phyloP scores from a whole-genome alignment of 345 rosid species.

The Euphorbia tirucalli region DNA sequence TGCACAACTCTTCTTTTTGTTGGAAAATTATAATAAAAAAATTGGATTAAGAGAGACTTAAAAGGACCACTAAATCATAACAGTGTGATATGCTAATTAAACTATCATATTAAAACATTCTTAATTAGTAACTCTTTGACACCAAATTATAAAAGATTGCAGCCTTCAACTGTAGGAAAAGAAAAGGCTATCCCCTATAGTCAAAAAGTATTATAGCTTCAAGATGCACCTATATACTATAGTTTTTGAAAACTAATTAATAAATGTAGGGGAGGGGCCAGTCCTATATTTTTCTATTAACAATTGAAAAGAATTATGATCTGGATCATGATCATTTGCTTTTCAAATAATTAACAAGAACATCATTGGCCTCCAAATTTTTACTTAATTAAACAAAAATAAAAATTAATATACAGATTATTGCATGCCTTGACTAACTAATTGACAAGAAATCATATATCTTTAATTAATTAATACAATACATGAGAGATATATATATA shows the following conservation, averaged over 20 bases:
- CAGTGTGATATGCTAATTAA: slow-evolving; percentile 51
- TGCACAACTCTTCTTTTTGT: background rate
- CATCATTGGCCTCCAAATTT: too few relatives aligned
- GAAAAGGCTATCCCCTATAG: slow-evolving; percentile 38
- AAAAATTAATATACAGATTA: too few relatives aligned
- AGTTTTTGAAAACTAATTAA: background rate
- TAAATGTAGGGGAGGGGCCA: too few relatives aligned
- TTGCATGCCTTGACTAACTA: too few relatives aligned
- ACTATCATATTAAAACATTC: slow-evolving; percentile 25
- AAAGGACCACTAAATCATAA: slow-evolving; percentile 59
- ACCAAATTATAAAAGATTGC: slow-evolving; percentile 27
- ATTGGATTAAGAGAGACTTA: slow-evolving; percentile 11
- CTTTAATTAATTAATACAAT: too few relatives aligned
- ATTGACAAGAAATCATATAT: too few relatives aligned
- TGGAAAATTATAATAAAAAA: background rate
- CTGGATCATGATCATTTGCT: too few relatives aligned
- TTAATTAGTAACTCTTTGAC: slow-evolving; percentile 14
- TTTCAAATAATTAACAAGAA: too few relatives aligned
- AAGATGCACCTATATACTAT: slow-evolving; percentile 32
- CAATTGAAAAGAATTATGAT: too few relatives aligned
- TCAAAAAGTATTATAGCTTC: slow-evolving; percentile 33
- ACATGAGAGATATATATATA: too few relatives aligned
- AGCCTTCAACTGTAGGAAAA: slow-evolving; percentile 35
- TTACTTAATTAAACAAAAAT: too few relatives aligned
- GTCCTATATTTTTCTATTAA: too few relatives aligned